These are phyloP conservation scores for Leucocoprinus sp. DNA, from an alignment of 768 basidiomycete species.

Conservation along the genomic window DNA sequence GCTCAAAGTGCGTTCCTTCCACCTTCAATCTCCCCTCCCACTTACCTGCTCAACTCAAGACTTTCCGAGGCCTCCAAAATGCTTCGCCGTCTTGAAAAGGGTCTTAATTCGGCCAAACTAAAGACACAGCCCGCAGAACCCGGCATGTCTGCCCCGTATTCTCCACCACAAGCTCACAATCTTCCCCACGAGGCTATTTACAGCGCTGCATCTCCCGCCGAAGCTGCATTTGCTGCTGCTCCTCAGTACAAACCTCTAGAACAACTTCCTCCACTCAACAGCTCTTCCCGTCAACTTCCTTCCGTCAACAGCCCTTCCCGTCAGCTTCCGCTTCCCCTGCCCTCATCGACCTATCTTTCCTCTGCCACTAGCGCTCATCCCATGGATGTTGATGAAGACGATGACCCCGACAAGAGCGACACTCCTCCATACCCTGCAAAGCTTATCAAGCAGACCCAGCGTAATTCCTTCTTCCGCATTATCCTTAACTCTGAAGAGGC, in stretches of 20 bases:
- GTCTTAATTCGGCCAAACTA: constrained; percentile 66
- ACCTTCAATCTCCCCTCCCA: constrained; percentile 11
- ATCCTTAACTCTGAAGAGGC: constrained; percentile 69
- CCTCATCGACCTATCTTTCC: constrained; percentile 26
- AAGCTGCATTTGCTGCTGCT: constrained; percentile 18
- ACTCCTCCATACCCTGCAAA: constrained; percentile 66
- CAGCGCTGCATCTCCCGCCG: constrained; percentile 21
- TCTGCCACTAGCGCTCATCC: constrained; percentile 29
- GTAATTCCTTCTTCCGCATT: constrained; percentile 75
- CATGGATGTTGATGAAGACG: constrained; percentile 53
- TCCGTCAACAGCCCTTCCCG: constrained; percentile 27
- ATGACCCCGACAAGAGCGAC: constrained; percentile 51
- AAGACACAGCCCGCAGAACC: constrained; percentile 47
- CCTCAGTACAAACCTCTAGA: constrained; percentile 16
- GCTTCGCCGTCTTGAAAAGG: constrained; percentile 81
- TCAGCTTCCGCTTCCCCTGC: constrained; percentile 23
- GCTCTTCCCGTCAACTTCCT: constrained; percentile 22
- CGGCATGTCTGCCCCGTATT: constrained; percentile 25
- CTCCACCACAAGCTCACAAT: constrained; percentile 20
- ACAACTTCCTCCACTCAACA: constrained; percentile 28
- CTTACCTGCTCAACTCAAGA: constrained; percentile 27
- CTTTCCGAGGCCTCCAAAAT: constrained; percentile 86
- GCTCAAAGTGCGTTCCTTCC: constrained; percentile 61
- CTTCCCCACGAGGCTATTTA: constrained; percentile 22
- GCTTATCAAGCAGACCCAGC: constrained; percentile 64